phyloP scores from a whole-genome alignment of 1,284 basidiomycete species.

The Exsudoporus floridanus region DNA sequence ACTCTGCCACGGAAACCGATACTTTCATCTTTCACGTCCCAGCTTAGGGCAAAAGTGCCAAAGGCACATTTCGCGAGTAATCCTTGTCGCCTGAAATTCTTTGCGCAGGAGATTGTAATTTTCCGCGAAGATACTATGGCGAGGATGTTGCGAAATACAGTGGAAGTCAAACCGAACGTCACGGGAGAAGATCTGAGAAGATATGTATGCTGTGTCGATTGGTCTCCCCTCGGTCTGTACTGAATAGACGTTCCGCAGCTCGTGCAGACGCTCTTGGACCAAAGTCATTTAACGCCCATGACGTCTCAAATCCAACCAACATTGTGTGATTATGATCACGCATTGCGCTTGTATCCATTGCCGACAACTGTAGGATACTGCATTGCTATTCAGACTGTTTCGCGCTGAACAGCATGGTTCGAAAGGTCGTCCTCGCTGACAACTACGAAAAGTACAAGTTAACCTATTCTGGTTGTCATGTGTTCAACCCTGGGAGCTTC shows the following conservation, averaged over 20 bases:
- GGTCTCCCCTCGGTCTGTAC: neutral
- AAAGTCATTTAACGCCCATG: conserved; percentile 87
- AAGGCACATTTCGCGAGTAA: conserved; percentile 85
- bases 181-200: conserved; percentile 78
- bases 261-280: conserved; percentile 91
- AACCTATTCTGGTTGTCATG: conserved; percentile 98
- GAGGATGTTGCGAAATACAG: conserved; percentile 88
- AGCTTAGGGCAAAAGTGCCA: conserved; percentile 70
- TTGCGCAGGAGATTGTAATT: conserved; percentile 93
- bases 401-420: conserved; percentile 9
- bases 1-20: conserved; percentile 79
- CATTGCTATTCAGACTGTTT: neutral
- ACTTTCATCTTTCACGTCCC: conserved; percentile 68
- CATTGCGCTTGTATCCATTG: conserved; percentile 90
- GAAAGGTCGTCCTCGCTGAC: conserved; percentile 91
- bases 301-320: conserved; percentile 84
- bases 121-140: conserved; percentile 94
- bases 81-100: conserved; percentile 94
- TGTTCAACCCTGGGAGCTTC: conserved; percentile 96
- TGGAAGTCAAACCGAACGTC: conserved; percentile 79
- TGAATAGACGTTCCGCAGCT: conserved; percentile 51
- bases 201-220: conserved; percentile 60
- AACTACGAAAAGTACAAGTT: conserved; percentile 95
- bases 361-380: conserved; percentile 74
- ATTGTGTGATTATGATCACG: conserved; percentile 89